A percentile compares a stretch with the other conserved stretches of the same genome.
Conservation (phyloP, 1,284 basidiomycete species). For the Naganishia liquefaciens region DNA sequence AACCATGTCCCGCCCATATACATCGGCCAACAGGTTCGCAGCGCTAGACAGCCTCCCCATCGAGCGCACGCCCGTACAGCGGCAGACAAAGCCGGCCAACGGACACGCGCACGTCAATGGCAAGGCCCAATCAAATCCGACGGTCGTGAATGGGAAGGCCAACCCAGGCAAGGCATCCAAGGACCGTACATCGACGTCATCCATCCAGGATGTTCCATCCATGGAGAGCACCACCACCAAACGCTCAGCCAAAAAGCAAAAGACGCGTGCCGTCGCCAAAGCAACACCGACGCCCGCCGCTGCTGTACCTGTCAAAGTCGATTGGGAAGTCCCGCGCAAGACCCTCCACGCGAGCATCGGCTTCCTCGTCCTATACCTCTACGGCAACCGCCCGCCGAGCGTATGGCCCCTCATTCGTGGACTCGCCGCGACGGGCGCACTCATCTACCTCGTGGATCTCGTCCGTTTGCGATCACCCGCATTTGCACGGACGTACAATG, state of each 20-base stretch:
- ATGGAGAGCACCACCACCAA: slow-evolving; percentile 11
- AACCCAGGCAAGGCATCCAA: slow-evolving; percentile 7
- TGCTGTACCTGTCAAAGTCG: slow-evolving; percentile 39
- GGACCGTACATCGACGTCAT: slow-evolving; percentile 8
- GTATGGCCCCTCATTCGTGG: slow-evolving; percentile 62
- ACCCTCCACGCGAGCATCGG: slow-evolving; percentile 87
- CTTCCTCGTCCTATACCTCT: slow-evolving; percentile 77
- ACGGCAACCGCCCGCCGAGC: slow-evolving; percentile 51
- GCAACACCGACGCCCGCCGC: neutral
- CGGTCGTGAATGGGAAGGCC: neutral
- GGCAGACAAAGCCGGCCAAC: neutral
- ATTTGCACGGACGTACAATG: slow-evolving; percentile 77
- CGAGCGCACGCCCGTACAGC: neutral
- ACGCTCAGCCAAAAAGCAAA: slow-evolving; percentile 8
- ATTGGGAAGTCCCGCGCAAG: slow-evolving; percentile 84
- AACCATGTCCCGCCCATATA: slow-evolving; percentile 14
- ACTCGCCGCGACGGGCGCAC: slow-evolving; percentile 67
- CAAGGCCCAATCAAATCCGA: neutral
- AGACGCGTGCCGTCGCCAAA: neutral
- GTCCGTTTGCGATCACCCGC: slow-evolving; percentile 69
- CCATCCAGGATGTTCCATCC: slow-evolving; percentile 7
- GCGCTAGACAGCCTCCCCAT: slow-evolving; percentile 17
- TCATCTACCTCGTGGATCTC: slow-evolving; percentile 75
- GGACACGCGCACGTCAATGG: slow-evolving; percentile 1
- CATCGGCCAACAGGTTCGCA: slow-evolving; percentile 26